A percentile compares a stretch with the other conserved stretches of the same genome.
These are phyloP conservation scores for Dentipellis sp. DNA, from an alignment of 768 basidiomycete species.

Conservation along the genomic window DNA sequence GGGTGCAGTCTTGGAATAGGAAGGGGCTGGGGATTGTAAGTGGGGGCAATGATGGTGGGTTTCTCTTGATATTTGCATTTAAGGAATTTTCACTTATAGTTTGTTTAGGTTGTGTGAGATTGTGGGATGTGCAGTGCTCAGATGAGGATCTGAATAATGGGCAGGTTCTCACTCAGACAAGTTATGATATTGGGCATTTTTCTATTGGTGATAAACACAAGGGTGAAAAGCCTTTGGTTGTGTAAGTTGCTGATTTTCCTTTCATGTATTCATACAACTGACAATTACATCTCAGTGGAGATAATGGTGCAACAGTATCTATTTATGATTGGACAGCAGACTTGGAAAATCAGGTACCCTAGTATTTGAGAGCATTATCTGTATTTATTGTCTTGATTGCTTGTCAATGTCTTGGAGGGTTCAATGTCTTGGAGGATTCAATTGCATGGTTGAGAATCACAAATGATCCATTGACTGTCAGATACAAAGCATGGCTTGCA, in stretches of 20 bases:
- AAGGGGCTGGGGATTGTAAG: slow-evolving; percentile 8
- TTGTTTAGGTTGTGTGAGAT: slow-evolving; percentile 9
- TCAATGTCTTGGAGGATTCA: background rate
- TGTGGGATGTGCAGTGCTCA: slow-evolving; percentile 12
- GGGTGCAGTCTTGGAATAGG: slow-evolving; percentile 12
- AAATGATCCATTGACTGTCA: background rate
- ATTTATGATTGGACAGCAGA: slow-evolving; percentile 8
- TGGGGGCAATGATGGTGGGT: slow-evolving; percentile 13
- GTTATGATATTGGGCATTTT: slow-evolving; percentile 14
- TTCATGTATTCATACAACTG: background rate
- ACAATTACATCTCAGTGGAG: slow-evolving; percentile 5
- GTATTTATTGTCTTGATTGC: no score
- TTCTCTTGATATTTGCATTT: background rate
- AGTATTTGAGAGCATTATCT: no score
- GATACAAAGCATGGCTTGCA: no score
- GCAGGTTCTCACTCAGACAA: slow-evolving; percentile 7
- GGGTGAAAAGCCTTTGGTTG: slow-evolving; percentile 11
- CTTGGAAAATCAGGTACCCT: background rate
- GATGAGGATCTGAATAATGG: slow-evolving; percentile 9
- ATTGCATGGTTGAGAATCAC: background rate
- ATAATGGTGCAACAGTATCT: slow-evolving; percentile 12
- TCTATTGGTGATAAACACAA: slow-evolving; percentile 9
- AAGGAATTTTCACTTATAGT: background rate
- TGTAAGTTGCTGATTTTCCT: slow-evolving; percentile 4
- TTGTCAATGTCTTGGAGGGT: no score